Evolutionary conservation across 495 filamentous ascomycete species (phyloP).

Genomic region (Extremus antarcticus): DNA sequence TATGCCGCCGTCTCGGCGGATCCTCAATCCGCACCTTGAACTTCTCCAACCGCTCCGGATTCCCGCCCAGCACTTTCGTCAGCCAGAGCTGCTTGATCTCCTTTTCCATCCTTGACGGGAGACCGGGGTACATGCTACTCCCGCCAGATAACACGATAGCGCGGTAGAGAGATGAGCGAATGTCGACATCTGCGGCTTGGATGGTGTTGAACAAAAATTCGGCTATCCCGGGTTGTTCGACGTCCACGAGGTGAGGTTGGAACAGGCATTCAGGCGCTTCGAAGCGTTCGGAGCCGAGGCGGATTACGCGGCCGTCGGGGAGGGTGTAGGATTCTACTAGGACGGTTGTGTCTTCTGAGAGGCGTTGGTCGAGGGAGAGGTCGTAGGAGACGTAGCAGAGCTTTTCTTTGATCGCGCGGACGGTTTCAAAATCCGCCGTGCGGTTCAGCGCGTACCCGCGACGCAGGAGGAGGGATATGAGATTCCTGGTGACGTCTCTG

Average conservation of each 20-base stretch:
- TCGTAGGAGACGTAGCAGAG: slow-evolving; percentile 99
- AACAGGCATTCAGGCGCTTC: slow-evolving; percentile 97
- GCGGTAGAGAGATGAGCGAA: slow-evolving; percentile 86
- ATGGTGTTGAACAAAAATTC: slow-evolving; percentile 98
- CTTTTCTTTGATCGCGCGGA: slow-evolving; percentile 93
- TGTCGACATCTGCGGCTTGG: slow-evolving; percentile 88
- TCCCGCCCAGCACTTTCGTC: slow-evolving; percentile 74
- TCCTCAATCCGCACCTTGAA: slow-evolving; percentile 99
- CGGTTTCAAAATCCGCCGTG: slow-evolving; percentile 97
- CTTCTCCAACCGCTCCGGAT: slow-evolving; percentile 90
- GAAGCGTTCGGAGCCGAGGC: slow-evolving; percentile 91
- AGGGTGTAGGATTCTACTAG: slow-evolving; percentile 95
- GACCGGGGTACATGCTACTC: slow-evolving; percentile 95
- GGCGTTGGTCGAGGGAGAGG: slow-evolving; percentile 85
- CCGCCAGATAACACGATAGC: slow-evolving; percentile 94
- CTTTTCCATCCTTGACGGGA: slow-evolving; percentile 91
- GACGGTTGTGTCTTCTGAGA: slow-evolving; percentile 95
- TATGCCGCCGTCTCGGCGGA: slow-evolving; percentile 87
- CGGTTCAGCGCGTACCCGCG: slow-evolving; percentile 95
- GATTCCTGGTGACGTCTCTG: slow-evolving; percentile 91
- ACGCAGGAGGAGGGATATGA: slow-evolving; percentile 89
- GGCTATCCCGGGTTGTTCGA: slow-evolving; percentile 91
- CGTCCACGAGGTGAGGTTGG: slow-evolving; percentile 96
- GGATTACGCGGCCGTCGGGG: slow-evolving; percentile 89
- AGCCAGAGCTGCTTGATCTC: slow-evolving; percentile 98